Conservation (phyloP, 2,329 filamentous ascomycete species). For the Fusarium zealandicum region DNA sequence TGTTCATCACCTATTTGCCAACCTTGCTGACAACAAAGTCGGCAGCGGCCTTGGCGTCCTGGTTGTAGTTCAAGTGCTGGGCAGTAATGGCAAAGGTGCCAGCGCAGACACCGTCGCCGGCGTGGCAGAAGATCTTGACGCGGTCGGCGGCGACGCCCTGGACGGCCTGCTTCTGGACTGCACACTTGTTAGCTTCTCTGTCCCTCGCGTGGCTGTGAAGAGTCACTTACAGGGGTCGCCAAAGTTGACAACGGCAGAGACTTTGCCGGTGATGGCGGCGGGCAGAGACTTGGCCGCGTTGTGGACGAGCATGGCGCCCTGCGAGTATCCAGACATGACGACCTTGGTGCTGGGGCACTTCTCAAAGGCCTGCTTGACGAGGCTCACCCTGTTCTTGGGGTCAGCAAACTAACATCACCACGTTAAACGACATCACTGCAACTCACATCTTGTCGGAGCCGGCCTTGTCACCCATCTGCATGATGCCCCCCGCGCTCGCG, state of each 20-base stretch:
- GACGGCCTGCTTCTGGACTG: conserved; percentile 35
- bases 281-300: conserved; percentile 50
- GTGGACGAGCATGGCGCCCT: conserved; percentile 51
- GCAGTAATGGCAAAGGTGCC: conserved; percentile 39
- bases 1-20: conserved; percentile 9
- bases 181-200: conserved; percentile 2
- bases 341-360: conserved; percentile 55
- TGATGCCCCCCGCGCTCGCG: conserved; percentile 54
- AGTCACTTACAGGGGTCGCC: conserved; percentile 40
- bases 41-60: conserved; percentile 42
- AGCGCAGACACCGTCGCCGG: conserved; percentile 45
- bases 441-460: conserved; percentile 58
- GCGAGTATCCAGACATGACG: conserved; percentile 57
- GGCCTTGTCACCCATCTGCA: conserved; percentile 53
- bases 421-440: background rate
- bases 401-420: background rate
- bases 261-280: conserved; percentile 44
- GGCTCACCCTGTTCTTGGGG: conserved; percentile 20
- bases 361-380: conserved; percentile 44
- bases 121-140: conserved; percentile 44
- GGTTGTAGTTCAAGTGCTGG: conserved; percentile 40
- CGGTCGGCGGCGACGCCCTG: conserved; percentile 30
- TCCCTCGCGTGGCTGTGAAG: conserved; percentile 4
- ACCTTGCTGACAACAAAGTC: conserved; percentile 39
- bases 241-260: conserved; percentile 44